Conservation (phyloP, 2,329 filamentous ascomycete species). For the Parafenestella ontariensis region DNA sequence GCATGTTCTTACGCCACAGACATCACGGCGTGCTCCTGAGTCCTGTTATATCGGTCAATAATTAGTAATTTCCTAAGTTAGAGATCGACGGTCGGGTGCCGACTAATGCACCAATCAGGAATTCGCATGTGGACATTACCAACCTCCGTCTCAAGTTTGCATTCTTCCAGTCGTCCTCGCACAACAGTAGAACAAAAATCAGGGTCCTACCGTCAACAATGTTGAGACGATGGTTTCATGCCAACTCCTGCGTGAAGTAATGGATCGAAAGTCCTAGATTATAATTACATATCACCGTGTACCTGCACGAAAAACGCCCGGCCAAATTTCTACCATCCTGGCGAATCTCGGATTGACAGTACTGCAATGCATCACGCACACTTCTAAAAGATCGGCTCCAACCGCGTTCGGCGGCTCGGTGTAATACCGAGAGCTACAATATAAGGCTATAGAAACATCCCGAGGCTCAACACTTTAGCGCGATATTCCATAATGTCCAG, state of each 20-base stretch:
- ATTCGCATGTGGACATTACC: conserved; percentile 2
- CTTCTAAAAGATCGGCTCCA: conserved; percentile 3
- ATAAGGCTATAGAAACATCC: conserved; percentile 22
- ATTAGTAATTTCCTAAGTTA: conserved; percentile 5
- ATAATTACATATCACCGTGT: not conserved
- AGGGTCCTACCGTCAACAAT: not conserved
- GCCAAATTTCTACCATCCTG: not conserved
- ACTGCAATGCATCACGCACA: not conserved
- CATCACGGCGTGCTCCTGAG: conserved; percentile 1
- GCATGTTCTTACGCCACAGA: not conserved
- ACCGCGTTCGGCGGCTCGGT: conserved; percentile 9
- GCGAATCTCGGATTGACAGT: not conserved
- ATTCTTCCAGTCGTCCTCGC: conserved; percentile 5
- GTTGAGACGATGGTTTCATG: not conserved
- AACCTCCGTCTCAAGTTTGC: not conserved
- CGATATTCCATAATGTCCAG: not conserved
- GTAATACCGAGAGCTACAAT: conserved; percentile 14
- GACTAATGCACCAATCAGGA: conserved; percentile 11
- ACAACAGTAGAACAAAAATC: no score
- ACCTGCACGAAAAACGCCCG: not conserved
- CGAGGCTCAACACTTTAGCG: conserved; percentile 13
- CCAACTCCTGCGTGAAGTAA: not conserved
- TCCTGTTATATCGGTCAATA: conserved; percentile 6
- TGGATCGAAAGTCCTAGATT: no score
- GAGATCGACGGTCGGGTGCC: not conserved